phyloP scores from a whole-genome alignment of 1,139 yeast species.

The Kurtzmaniella quercitrusa region DNA sequence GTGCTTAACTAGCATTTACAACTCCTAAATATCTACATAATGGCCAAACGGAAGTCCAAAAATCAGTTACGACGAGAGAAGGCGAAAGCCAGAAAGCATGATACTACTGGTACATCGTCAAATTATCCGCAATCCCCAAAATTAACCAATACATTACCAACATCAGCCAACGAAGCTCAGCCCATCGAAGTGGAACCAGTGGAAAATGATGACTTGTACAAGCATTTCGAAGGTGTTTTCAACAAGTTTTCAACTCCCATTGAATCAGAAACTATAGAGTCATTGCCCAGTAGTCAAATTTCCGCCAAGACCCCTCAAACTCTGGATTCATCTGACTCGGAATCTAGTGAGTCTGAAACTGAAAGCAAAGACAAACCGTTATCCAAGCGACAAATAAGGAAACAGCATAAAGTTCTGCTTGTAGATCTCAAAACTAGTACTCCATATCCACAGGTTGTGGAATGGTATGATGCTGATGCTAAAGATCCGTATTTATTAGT shows the following conservation, averaged over 20 bases:
- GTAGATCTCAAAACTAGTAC: slow-evolving; percentile 63
- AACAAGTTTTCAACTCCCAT: slow-evolving; percentile 29
- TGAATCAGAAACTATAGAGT: background rate
- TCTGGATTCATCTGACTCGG: slow-evolving; percentile 3
- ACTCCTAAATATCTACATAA: slow-evolving; percentile 6
- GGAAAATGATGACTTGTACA: slow-evolving; percentile 27
- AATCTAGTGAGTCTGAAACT: slow-evolving; percentile 2
- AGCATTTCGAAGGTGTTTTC: slow-evolving; percentile 41
- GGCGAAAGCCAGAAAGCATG: slow-evolving; percentile 47
- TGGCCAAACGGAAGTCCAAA: slow-evolving; percentile 40
- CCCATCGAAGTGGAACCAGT: slow-evolving; percentile 1
- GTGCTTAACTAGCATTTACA: too few relatives aligned
- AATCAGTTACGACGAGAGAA: slow-evolving; percentile 64
- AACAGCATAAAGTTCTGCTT: slow-evolving; percentile 57
- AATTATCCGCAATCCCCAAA: background rate
- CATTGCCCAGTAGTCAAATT: background rate
- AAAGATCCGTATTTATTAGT: slow-evolving; percentile 69
- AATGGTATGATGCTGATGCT: slow-evolving; percentile 87
- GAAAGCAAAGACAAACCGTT: slow-evolving; percentile 9
- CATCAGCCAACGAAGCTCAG: background rate
- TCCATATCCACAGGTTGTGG: slow-evolving; percentile 67
- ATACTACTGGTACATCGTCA: slow-evolving; percentile 8
- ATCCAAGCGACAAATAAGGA: slow-evolving; percentile 44
- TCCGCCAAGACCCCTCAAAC: slow-evolving; percentile 2
- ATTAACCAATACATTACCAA: background rate